phyloP scores from a whole-genome alignment of 768 basidiomycete species.

The Krasilnikovozyma curviuscula region DNA sequence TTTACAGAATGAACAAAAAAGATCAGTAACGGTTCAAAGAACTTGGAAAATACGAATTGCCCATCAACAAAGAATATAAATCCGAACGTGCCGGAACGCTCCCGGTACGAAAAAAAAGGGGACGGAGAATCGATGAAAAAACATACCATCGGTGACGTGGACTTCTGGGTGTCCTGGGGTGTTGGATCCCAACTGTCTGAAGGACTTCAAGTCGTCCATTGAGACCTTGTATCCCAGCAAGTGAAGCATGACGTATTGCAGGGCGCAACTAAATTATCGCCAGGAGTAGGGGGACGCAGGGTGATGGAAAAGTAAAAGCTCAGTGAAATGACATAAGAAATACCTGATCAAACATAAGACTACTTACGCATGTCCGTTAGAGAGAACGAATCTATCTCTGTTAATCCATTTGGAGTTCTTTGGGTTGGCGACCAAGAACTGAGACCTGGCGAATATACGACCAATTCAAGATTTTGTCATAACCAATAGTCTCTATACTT shows the following conservation, averaged over 20 bases:
- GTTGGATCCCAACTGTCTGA: conserved; percentile 74
- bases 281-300: not conserved
- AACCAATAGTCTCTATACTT: not conserved
- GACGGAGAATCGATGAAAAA: not conserved
- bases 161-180: conserved; percentile 87
- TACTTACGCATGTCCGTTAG: conserved; percentile 55
- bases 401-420: conserved; percentile 84
- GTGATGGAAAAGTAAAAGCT: not conserved
- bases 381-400: conserved; percentile 90
- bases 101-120: too few relatives aligned
- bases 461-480: not conserved
- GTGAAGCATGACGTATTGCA: conserved; percentile 82
- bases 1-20: not conserved
- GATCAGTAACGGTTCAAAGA: not conserved
- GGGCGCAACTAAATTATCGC: conserved; percentile 48
- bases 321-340: not conserved
- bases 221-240: conserved; percentile 80
- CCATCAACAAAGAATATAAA: too few relatives aligned
- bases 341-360: not conserved
- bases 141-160: conserved; percentile 44
- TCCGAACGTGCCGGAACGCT: not conserved
- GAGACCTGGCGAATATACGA: conserved; percentile 20
- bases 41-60: too few relatives aligned
- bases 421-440: conserved; percentile 75
- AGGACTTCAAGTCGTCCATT: conserved; percentile 76